phyloP scores from a whole-genome alignment of 106 monocot species.

The Apostasia ramifera region DNA sequence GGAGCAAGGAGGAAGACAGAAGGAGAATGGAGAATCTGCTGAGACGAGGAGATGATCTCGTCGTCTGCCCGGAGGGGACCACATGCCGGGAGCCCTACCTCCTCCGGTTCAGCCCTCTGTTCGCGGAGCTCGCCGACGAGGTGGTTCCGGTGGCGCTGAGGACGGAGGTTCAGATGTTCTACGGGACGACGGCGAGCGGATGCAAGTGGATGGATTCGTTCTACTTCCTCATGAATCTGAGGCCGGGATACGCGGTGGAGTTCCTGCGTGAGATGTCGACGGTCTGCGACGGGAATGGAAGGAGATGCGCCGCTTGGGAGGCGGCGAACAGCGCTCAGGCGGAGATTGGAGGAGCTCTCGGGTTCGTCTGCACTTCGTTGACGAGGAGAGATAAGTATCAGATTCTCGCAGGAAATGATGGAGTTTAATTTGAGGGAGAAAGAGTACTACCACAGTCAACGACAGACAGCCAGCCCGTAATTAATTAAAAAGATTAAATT shows the following conservation, averaged over 20 bases:
- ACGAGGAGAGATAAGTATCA: conserved; percentile 80
- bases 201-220: conserved; percentile 58
- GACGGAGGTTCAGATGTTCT: conserved; percentile 38
- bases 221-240: conserved; percentile 59
- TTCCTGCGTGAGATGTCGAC: conserved; percentile 30
- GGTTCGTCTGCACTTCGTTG: conserved; percentile 57
- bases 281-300: conserved; percentile 10
- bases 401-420: conserved; percentile 75
- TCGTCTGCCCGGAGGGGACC: conserved; percentile 69
- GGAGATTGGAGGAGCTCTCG: conserved; percentile 42
- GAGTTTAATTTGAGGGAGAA: conserved; percentile 11
- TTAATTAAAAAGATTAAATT: too few species aligned
- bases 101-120: conserved; percentile 82
- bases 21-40: conserved; percentile 30
- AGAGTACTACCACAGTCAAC: too few species aligned
- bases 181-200: conserved; percentile 63
- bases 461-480: too few species aligned
- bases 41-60: conserved; percentile 23
- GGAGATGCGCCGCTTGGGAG: conserved; percentile 21
- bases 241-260: conserved; percentile 27
- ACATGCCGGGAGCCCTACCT: conserved; percentile 64
- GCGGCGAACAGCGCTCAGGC: conserved; percentile 58
- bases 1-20: conserved; percentile 46
- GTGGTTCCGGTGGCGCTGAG: conserved; percentile 50
- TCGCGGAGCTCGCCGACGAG: conserved; percentile 47